Base-by-base conservation (phyloP, 148 eudicot genomes). In the Polygonum maritimum region DNA sequence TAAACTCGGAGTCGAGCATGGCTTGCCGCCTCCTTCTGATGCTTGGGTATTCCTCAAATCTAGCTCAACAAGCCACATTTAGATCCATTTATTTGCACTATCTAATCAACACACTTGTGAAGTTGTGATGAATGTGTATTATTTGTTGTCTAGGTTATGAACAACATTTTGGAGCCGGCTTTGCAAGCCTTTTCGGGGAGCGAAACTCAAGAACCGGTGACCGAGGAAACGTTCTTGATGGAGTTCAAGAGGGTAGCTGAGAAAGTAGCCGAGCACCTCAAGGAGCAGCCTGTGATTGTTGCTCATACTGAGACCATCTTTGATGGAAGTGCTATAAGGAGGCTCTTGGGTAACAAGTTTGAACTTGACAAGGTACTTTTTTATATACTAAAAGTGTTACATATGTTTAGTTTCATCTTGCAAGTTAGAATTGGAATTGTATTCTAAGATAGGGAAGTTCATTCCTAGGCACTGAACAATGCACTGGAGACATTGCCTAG, bases 21-120 rank as follows among this genome's bases (percentile, higher is more conserved):
- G 98, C 44, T 79, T 94, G 85, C 98, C 98, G 35, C 97, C 98
- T 48, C 87, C 87, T 79, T 84, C 93, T n/a, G 98, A 94, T 81
- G 63, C 88, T 79, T 94, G 98, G 98, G 98, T 94, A 88, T 19
- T 78, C 18, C 14, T 33, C 12, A 7, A 6, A 57, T 57, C 63
- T 79, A 80, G 51, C 62, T 7, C 9, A 13, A 48, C 21, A 41
- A 10, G 69, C 60, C 13, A 44, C 10, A 44, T 44, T 44, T 44
- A 44, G 47, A 2, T 6, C 7, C 7, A 7, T 44, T 44, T 1
- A 41, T 41, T 39, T 39, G 41, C 7, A 39, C 41, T 4, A 39
- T 1, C 3, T 39, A 39, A 39, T 39, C 7, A 39, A 39, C 4
- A 39, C 41, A 39, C n/a, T n/a, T n/a, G n/a, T 39, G 41, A 0